Conservation (phyloP, 495 filamentous ascomycete species). For the Trypethelium eluteriae region DNA sequence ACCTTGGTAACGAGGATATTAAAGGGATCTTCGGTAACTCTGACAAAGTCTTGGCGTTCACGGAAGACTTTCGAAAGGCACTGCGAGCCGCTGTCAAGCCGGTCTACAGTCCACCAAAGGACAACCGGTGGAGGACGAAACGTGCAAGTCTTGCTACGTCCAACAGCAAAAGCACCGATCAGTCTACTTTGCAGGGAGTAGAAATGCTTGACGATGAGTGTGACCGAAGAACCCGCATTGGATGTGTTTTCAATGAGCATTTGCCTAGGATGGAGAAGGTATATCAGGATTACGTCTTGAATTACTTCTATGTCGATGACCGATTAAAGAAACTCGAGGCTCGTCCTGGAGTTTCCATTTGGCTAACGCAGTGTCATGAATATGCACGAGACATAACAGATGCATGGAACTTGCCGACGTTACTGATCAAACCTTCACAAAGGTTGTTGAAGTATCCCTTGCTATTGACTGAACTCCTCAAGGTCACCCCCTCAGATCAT, state of each 20-base stretch:
- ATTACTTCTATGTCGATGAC: conserved; percentile 75
- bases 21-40: conserved; percentile 86
- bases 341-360: conserved; percentile 69
- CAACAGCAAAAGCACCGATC: conserved; percentile 38
- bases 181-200: conserved; percentile 19
- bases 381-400: conserved; percentile 80
- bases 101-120: conserved; percentile 60
- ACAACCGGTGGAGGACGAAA: conserved; percentile 50
- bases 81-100: conserved; percentile 67
- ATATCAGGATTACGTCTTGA: conserved; percentile 78
- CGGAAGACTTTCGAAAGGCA: conserved; percentile 63
- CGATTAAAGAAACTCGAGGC: conserved; percentile 65
- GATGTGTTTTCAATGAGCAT: conserved; percentile 66
- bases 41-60: conserved; percentile 76
- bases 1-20: conserved; percentile 69
- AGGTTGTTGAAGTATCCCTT: conserved; percentile 86
- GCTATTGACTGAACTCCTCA: conserved; percentile 66
- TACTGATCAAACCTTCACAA: conserved; percentile 93
- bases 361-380: conserved; percentile 83
- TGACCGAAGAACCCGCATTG: conserved; percentile 68
- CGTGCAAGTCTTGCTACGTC: conserved; percentile 45
- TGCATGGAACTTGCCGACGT: conserved; percentile 88
- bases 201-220: conserved; percentile 49
- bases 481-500: conserved; percentile 70
- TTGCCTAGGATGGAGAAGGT: conserved; percentile 73